Percentiles rank a stretch among this genome's conserved stretches.
These are phyloP conservation scores for Lodderomyces orthopsilosis DNA, from an alignment of 1,139 yeast genomes.

Conservation along the genomic window DNA sequence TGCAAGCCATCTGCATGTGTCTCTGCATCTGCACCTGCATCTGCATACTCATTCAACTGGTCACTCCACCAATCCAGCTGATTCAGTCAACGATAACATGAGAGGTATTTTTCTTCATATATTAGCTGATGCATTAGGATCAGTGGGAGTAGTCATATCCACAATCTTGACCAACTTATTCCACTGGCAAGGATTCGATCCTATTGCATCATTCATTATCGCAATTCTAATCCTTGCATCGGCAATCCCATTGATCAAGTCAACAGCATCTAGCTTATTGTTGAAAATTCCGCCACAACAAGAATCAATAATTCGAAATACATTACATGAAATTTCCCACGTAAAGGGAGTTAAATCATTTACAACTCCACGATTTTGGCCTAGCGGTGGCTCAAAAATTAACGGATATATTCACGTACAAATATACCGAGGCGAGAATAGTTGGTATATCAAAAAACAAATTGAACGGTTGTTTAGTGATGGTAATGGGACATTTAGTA, in stretches of 20 bases:
- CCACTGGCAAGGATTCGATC: slow-evolving; percentile 73
- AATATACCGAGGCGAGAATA: slow-evolving; percentile 64
- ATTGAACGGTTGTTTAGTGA: slow-evolving; percentile 50
- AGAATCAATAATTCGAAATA: slow-evolving; percentile 60
- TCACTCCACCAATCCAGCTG: slow-evolving; percentile 6
- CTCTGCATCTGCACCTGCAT: slow-evolving; percentile 25
- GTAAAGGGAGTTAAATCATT: slow-evolving; percentile 82
- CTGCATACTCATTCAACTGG: slow-evolving; percentile 18
- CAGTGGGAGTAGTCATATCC: slow-evolving; percentile 91
- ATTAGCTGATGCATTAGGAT: slow-evolving; percentile 92
- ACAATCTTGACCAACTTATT: slow-evolving; percentile 64
- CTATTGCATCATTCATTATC: slow-evolving; percentile 85
- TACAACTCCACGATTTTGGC: slow-evolving; percentile 92
- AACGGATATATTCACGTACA: slow-evolving; percentile 70
- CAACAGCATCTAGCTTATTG: slow-evolving; percentile 74
- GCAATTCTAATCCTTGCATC: slow-evolving; percentile 78
- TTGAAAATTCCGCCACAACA: slow-evolving; percentile 53
- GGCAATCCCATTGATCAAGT: slow-evolving; percentile 77
- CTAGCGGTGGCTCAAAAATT: slow-evolving; percentile 44
- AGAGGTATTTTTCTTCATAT: slow-evolving; percentile 91
- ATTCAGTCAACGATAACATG: slow-evolving; percentile 75
- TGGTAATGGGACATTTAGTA: background rate
- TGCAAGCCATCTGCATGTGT: slow-evolving; percentile 25
- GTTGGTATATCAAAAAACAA: slow-evolving; percentile 56
- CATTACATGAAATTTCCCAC: slow-evolving; percentile 62